These are phyloP conservation scores for Phytopythium mirpurense DNA, from an alignment of 352 stramenopile genomes.

Conservation along the genomic window DNA sequence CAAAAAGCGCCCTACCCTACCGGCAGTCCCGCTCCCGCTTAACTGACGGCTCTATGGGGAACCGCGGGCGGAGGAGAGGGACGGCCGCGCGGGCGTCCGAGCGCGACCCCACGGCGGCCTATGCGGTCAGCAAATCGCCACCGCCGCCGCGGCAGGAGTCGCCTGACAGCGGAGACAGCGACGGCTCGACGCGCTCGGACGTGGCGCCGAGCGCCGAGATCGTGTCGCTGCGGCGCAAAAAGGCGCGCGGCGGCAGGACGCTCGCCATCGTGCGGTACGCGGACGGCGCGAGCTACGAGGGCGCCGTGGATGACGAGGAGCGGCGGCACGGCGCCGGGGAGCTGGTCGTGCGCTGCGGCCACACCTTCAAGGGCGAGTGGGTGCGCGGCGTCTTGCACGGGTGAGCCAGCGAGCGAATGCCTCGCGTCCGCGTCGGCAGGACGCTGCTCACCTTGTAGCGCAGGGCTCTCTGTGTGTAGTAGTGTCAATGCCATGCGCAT, in stretches of 20 bases:
- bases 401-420: constrained; percentile 30
- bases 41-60: constrained; percentile 54
- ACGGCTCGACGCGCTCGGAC: constrained; percentile 7
- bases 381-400: constrained; percentile 79
- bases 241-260: constrained; percentile 22
- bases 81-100: constrained; percentile 18
- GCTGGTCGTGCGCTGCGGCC: constrained; percentile 42
- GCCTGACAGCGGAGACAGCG: neutral
- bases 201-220: constrained; percentile 28
- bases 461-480: neutral
- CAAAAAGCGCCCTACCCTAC: too few relatives aligned
- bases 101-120: constrained; percentile 12
- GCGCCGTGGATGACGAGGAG: constrained; percentile 35
- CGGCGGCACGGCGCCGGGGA: constrained; percentile 59
- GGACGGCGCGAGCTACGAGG: constrained; percentile 67
- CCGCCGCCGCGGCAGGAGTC: constrained; percentile 5
- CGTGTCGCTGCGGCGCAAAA: constrained; percentile 45
- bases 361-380: constrained; percentile 81
- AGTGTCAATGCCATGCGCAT: neutral
- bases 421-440: neutral
- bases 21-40: too few relatives aligned
- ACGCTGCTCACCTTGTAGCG: neutral
- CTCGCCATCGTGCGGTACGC: constrained; percentile 46
- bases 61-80: constrained; percentile 46
- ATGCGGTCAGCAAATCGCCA: constrained; percentile 16